These are phyloP conservation scores for Serendipita sp. DNA, from an alignment of 768 basidiomycete species.

Conservation along the genomic window DNA sequence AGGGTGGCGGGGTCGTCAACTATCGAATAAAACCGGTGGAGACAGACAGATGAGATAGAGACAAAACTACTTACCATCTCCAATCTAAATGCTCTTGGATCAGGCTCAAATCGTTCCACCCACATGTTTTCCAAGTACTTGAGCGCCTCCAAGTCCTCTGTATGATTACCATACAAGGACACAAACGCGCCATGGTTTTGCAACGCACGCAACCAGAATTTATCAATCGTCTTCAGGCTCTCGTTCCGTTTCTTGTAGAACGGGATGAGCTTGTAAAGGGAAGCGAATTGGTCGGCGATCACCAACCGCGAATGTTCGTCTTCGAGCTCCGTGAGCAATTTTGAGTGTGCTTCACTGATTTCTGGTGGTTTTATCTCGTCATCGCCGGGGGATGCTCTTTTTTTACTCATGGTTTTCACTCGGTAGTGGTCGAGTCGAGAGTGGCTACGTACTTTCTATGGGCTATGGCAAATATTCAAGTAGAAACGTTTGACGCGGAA, in stretches of 20 bases:
- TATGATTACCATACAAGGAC: slow-evolving; percentile 49
- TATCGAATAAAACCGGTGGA: too few species aligned
- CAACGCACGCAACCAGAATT: slow-evolving; percentile 77
- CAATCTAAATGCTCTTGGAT: slow-evolving; percentile 67
- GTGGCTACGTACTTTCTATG: too few species aligned
- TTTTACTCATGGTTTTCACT: slow-evolving; percentile 17
- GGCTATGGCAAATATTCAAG: too few species aligned
- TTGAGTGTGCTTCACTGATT: slow-evolving; percentile 53
- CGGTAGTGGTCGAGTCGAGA: too few species aligned
- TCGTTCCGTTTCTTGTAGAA: slow-evolving; percentile 58
- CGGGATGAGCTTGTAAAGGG: slow-evolving; percentile 37
- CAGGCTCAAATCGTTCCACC: slow-evolving; percentile 53
- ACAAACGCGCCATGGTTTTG: slow-evolving; percentile 48
- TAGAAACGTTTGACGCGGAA: too few species aligned
- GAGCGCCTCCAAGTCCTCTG: slow-evolving; percentile 63
- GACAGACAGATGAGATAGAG: not conserved
- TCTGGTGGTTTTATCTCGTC: slow-evolving; percentile 46
- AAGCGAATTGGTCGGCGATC: slow-evolving; percentile 27
- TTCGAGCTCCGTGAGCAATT: slow-evolving; percentile 46
- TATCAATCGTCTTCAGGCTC: slow-evolving; percentile 45
- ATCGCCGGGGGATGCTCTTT: slow-evolving; percentile 67
- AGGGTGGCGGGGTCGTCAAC: too few species aligned
- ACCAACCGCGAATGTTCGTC: slow-evolving; percentile 57
- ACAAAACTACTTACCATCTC: slow-evolving; percentile 56
- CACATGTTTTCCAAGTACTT: slow-evolving; percentile 75